A percentile compares a stretch with the other conserved stretches of the same genome.
Conservation (phyloP, 2,329 filamentous ascomycete genomes). For the Phyllosticta citrichinensis region DNA sequence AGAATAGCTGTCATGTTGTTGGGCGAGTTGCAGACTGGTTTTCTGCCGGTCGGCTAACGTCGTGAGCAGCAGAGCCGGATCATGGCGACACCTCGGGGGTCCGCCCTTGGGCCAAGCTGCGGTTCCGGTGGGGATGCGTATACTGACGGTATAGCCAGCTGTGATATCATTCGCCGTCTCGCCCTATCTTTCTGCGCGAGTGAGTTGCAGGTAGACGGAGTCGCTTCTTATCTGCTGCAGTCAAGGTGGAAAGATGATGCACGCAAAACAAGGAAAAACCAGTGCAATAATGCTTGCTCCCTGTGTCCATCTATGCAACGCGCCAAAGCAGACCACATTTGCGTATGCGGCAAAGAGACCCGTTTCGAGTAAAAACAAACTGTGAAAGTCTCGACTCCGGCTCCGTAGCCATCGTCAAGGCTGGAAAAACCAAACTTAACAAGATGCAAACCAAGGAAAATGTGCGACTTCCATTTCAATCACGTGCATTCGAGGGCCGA, state of each 20-base stretch:
- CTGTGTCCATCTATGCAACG: not conserved
- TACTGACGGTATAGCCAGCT: not conserved
- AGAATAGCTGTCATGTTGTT: not conserved
- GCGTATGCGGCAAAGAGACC: too few species aligned
- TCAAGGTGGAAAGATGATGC: not conserved
- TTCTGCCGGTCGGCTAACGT: not conserved
- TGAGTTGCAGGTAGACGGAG: not conserved
- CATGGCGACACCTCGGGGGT: not conserved
- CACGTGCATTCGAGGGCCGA: not conserved
- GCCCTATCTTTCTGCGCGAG: not conserved
- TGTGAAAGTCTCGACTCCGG: not conserved
- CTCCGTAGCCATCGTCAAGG: not conserved
- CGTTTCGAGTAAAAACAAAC: not conserved
- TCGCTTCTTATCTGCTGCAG: not conserved
- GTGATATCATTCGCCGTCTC: not conserved
- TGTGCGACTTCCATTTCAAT: not conserved
- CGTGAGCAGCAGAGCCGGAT: not conserved
- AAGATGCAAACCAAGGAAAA: not conserved
- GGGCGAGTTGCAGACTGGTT: not conserved
- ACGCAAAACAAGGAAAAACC: not conserved
- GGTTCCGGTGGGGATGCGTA: not conserved
- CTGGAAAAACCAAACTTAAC: not conserved
- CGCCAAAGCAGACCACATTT: not conserved
- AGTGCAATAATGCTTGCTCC: not conserved
- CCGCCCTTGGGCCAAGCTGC: not conserved